Percentiles rank a stretch among this genome's conserved stretches.
Conservation (phyloP, 768 basidiomycete genomes). For the Amanita fuliginea region DNA sequence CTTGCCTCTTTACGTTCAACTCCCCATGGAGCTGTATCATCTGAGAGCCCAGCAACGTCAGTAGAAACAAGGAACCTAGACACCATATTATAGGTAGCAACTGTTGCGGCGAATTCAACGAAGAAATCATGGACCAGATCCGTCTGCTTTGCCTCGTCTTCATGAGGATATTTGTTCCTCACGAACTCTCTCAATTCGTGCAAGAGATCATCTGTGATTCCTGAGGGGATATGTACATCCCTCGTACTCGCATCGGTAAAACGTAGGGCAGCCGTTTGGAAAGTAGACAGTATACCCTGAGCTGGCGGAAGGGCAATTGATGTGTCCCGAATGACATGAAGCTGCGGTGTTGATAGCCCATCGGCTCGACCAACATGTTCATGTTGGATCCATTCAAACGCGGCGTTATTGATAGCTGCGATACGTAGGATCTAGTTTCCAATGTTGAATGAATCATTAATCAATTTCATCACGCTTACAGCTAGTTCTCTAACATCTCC, state of each 20-base stretch:
- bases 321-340: constrained; percentile 42
- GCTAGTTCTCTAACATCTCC: constrained; percentile 41
- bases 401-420: constrained; percentile 37
- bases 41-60: constrained; percentile 45
- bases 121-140: constrained; percentile 31
- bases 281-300: constrained; percentile 28
- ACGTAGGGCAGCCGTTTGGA: constrained; percentile 39
- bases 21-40: constrained; percentile 38
- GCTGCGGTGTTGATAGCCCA: constrained; percentile 42
- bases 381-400: constrained; percentile 50
- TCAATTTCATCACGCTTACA: constrained; percentile 17
- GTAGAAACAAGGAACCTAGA: constrained; percentile 52
- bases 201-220: constrained; percentile 29
- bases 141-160: constrained; percentile 8
- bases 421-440: constrained; percentile 34
- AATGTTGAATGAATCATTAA: background rate
- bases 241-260: constrained; percentile 54
- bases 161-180: constrained; percentile 3
- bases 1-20: constrained; percentile 32
- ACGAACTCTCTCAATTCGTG: constrained; percentile 15
- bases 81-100: constrained; percentile 57
- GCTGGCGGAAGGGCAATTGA: constrained; percentile 28
- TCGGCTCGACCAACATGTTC: constrained; percentile 36
- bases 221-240: constrained; percentile 29
- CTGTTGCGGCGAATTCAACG: constrained; percentile 42